phyloP scores from a whole-genome alignment of 1,284 basidiomycete species.

The Puccinia novopanici region DNA sequence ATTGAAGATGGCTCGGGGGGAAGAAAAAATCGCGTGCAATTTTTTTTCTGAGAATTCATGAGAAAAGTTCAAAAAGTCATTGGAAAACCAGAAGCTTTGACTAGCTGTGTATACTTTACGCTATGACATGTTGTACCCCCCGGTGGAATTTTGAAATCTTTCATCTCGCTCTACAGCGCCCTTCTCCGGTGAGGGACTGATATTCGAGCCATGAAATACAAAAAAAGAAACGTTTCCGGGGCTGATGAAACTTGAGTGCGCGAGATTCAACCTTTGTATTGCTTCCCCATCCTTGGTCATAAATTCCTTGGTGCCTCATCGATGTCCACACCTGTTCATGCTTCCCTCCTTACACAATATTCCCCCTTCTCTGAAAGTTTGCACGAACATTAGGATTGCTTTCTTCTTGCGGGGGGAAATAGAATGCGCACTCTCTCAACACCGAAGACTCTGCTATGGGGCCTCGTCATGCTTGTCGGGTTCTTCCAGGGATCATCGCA shows the following conservation, averaged over 20 bases:
- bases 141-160: no score
- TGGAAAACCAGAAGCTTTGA: no score
- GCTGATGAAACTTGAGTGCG: neutral
- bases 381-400: neutral
- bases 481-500: neutral
- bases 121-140: no score
- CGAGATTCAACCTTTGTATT: neutral
- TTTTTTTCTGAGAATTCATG: no score
- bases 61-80: no score
- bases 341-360: neutral
- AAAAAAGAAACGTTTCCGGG: no score
- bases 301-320: neutral
- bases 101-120: no score
- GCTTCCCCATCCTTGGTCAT: neutral
- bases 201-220: no score
- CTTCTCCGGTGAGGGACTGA: no score
- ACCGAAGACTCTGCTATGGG: conserved; percentile 3
- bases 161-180: no score
- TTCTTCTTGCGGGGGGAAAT: neutral
- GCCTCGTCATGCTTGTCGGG: neutral
- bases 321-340: neutral
- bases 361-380: neutral
- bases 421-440: conserved; percentile 2
- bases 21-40: no score
- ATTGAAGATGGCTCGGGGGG: no score